Evolutionary conservation across 2,329 filamentous ascomycete species (phyloP), one percentile per base, ranked within the genome.

Genomic region (Aspergillus piperis): DNA sequence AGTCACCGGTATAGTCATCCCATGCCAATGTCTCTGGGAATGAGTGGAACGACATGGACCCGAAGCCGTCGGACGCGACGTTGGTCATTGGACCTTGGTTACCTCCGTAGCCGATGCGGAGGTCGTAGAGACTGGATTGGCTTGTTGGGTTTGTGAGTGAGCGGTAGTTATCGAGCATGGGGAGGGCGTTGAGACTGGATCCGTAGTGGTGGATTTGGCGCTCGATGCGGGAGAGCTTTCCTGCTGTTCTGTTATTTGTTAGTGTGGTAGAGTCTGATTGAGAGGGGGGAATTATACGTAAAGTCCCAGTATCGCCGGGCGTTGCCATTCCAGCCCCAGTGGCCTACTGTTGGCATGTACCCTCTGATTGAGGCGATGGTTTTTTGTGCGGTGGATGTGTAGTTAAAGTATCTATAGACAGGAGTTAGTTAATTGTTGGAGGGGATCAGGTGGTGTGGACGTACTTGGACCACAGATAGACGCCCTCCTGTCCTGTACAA

Each of bases 321-420:
- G 62, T 86, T 87, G 11, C 85, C 85, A 54, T 87, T 86, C 82
- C 82, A 87, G 2, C 83, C 85, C 85, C 85, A 87, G 63, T 87
- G 85, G 0, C 83, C 76, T 0, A 87, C 81, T 0, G 82, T 83
- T 0, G 85, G 84, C 76, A 81, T 85, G 62, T 82, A 87, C 0
- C 82, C 85, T 1, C 84, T 68, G 3, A 87, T 83, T 21, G 80
- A 83, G 58, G 82, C 77, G 49, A 87, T 75, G 0, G 88, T 82
- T 64, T 86, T 86, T 1, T 69, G 69, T 0, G 75, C 78, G 0
- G 83, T 83, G 0, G 67, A 67, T 0, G 71, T 71, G 50, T 82
- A 75, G 2, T 79, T 79, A 67, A 87, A 87, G 66, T 85, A 81
- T 52, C 67, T 70, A 47, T 15, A 8, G 27, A 8, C 5, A 8